These are phyloP conservation scores for Xylariomycetidae sp. DNA, from an alignment of 2,329 filamentous ascomycete species.

Conservation along the genomic window DNA sequence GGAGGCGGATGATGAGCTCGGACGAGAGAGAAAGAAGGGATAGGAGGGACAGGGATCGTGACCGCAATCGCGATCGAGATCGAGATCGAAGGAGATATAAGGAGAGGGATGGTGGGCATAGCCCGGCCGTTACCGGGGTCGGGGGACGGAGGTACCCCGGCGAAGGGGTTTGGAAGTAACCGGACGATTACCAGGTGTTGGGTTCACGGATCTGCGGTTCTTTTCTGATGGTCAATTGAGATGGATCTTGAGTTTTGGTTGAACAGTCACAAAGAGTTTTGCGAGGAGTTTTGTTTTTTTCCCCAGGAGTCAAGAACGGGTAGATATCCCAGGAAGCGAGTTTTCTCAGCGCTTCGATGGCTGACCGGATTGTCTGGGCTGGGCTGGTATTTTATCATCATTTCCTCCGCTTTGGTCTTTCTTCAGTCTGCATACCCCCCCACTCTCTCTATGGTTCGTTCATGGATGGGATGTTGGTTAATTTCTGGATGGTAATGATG, in stretches of 20 bases:
- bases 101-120: conserved; percentile 2
- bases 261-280: neutral
- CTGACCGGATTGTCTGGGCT: too few relatives aligned
- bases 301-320: too few relatives aligned
- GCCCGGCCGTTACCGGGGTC: conserved; percentile 4
- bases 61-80: conserved; percentile 4
- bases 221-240: neutral
- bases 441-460: too few relatives aligned
- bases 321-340: too few relatives aligned
- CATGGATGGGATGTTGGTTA: too few relatives aligned
- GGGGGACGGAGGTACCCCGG: neutral
- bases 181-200: neutral
- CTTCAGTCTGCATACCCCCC: too few relatives aligned
- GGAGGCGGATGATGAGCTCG: neutral
- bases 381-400: too few relatives aligned
- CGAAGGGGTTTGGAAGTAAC: neutral
- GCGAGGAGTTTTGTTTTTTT: neutral
- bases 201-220: neutral
- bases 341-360: too few relatives aligned
- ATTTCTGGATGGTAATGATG: too few relatives aligned
- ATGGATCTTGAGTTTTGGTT: neutral
- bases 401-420: too few relatives aligned
- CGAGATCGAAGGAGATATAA: conserved; percentile 22
- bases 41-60: conserved; percentile 16
- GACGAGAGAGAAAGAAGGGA: conserved; percentile 24